Percentiles rank a stretch among this genome's conserved stretches.
These are phyloP conservation scores for Colletotrichum sp. DNA, from an alignment of 2,329 filamentous ascomycete genomes.

Conservation along the genomic window DNA sequence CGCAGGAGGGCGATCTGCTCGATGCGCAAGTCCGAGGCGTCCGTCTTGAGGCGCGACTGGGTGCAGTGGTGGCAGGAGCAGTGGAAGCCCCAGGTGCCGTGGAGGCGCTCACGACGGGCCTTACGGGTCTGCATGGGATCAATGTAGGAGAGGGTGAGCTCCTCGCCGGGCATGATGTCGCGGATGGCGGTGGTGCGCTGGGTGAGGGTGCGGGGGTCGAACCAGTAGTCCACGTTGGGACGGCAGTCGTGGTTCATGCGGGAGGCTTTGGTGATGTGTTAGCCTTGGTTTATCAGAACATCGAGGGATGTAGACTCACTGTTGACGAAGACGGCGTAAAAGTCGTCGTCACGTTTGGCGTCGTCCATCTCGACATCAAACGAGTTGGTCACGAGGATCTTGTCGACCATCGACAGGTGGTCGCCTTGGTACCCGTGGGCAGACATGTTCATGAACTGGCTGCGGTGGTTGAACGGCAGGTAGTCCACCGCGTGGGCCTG, in stretches of 20 bases:
- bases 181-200: slow-evolving; percentile 44
- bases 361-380: slow-evolving; percentile 40
- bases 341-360: slow-evolving; percentile 32
- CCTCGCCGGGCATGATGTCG: slow-evolving; percentile 45
- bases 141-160: slow-evolving; percentile 49
- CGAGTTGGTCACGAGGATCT: slow-evolving; percentile 41
- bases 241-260: slow-evolving; percentile 52
- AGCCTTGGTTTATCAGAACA: background rate
- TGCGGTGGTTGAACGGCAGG: slow-evolving; percentile 34
- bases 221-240: slow-evolving; percentile 49
- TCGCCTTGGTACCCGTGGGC: slow-evolving; percentile 32
- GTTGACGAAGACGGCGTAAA: slow-evolving; percentile 44
- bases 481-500: slow-evolving; percentile 34
- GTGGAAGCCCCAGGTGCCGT: slow-evolving; percentile 42
- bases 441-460: slow-evolving; percentile 40
- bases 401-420: slow-evolving; percentile 34
- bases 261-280: slow-evolving; percentile 30
- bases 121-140: slow-evolving; percentile 36
- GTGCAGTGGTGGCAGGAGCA: slow-evolving; percentile 45
- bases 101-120: slow-evolving; percentile 34
- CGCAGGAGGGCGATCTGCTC: slow-evolving; percentile 35
- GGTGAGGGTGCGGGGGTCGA: slow-evolving; percentile 40
- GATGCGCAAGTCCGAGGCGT: slow-evolving; percentile 43
- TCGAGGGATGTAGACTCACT: slow-evolving; percentile 26
- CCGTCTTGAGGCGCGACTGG: slow-evolving; percentile 26